phyloP scores from a whole-genome alignment of 1,284 basidiomycete genomes.

The Ganoderma leucocontextum region DNA sequence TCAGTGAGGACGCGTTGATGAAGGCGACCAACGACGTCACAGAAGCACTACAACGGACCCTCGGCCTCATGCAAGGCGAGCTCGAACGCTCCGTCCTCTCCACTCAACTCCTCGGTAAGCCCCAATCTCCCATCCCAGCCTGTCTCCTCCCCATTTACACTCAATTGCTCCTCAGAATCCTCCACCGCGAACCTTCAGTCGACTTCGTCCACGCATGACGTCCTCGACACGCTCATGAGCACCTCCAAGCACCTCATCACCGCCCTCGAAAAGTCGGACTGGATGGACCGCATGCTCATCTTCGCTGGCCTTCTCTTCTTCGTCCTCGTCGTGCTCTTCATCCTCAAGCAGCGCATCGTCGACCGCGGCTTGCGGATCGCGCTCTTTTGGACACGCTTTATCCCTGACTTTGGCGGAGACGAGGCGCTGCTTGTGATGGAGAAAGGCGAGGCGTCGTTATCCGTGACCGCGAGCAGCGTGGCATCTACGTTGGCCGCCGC shows the following conservation, averaged over 20 bases:
- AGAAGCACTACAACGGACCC: constrained; percentile 83
- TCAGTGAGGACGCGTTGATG: constrained; percentile 87
- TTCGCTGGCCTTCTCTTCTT: constrained; percentile 84
- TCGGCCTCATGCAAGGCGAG: constrained; percentile 88
- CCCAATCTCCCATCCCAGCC: neutral
- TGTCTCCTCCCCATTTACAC: constrained; percentile 3
- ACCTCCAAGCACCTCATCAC: constrained; percentile 87
- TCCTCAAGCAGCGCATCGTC: constrained; percentile 86
- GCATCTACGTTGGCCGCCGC: constrained; percentile 17
- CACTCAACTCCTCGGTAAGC: constrained; percentile 83
- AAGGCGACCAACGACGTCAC: constrained; percentile 89
- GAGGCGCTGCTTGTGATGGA: constrained; percentile 37
- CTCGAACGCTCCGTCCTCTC: constrained; percentile 89
- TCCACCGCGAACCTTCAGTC: constrained; percentile 81
- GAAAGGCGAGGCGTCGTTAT: constrained; percentile 32
- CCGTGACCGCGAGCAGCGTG: constrained; percentile 6
- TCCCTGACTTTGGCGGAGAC: constrained; percentile 52
- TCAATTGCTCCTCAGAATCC: constrained; percentile 58
- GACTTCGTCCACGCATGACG: constrained; percentile 83
- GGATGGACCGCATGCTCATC: constrained; percentile 90
- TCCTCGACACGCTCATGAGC: constrained; percentile 75
- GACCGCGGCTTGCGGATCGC: constrained; percentile 75
- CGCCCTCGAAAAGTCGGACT: constrained; percentile 87
- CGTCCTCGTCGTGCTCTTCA: constrained; percentile 82
- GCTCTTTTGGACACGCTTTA: constrained; percentile 82